Evolutionary conservation across 164 flowering plant genomes (phyloP), one percentile per base, ranked within the genome.

Genomic region (Litsea cubeba): DNA sequence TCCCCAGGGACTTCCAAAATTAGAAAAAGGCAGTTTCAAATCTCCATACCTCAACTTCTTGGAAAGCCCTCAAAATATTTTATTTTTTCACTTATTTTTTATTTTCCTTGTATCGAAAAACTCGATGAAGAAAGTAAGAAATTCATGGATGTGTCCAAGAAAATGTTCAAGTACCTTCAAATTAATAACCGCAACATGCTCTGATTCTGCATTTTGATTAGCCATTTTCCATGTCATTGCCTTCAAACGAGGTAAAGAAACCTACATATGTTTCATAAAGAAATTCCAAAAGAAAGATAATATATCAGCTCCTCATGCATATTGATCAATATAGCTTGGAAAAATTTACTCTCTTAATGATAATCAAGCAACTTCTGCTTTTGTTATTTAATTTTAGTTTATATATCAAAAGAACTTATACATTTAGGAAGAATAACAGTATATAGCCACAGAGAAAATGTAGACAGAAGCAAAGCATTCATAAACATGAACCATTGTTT

Each of bases 161-260:
- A 23, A 68, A 20, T 72, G 64, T 58, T 51, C 22, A 73, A 28
- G 63, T 78, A 84, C 92, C 88, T 87, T 86, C 81, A 87, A 81
- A 80, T 84, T 91, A 49, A 85, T 85, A 68, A 85, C 83, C 57
- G 89, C 91, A 50, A 76, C 78, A 12, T 84, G 87, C 35, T 83
- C 83, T 18, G 74, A 63, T 75, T 83, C 90, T n/a, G 65, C 70
- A 62, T 76, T 76, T 66, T 80, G 86, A 68, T 76, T 79, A 23
- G 79, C 90, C 90, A 87, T 83, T 70, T 84, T 78, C 90, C 87
- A 87, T 65, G 91, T 85, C 90, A 89, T 86, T 75, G 87, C 79
- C 79, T 86, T 87, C 22, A 85, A 65, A 14, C 84, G 84, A 5
- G 92, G 95, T 57, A 84, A 65, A 50, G 62, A 79, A 71, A 75